A percentile compares a stretch with the other conserved stretches of the same genome.
Conservation (phyloP, 495 filamentous ascomycete genomes). For the Staphylotrichum tortipilum region DNA sequence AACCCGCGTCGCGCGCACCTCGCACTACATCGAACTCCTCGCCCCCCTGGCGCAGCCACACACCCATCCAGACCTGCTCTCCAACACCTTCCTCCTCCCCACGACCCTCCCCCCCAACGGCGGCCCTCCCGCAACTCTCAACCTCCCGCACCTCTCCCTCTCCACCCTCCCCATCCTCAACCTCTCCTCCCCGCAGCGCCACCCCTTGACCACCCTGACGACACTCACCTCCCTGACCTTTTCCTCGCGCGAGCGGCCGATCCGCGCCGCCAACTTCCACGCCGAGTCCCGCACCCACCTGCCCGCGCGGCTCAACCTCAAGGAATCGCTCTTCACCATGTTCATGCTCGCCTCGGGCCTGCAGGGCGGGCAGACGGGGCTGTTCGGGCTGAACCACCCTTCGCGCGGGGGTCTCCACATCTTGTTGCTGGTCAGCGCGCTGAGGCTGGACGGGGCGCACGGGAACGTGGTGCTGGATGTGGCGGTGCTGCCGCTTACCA, state of each 20-base stretch:
- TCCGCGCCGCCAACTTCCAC: slow-evolving; percentile 11
- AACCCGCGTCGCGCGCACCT: slow-evolving; percentile 38
- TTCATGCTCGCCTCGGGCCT: slow-evolving; percentile 38
- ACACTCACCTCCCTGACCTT: slow-evolving; percentile 29
- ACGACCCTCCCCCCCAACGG: slow-evolving; percentile 8
- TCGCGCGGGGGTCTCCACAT: slow-evolving; percentile 26
- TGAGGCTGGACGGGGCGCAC: slow-evolving; percentile 34
- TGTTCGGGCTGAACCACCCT: slow-evolving; percentile 31
- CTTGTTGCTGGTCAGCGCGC: slow-evolving; percentile 32
- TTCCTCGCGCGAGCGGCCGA: slow-evolving; percentile 31
- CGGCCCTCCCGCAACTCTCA: slow-evolving; percentile 25
- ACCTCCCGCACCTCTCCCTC: slow-evolving; percentile 35
- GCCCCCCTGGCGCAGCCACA: slow-evolving; percentile 25
- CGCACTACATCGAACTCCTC: slow-evolving; percentile 38
- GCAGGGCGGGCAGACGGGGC: slow-evolving; percentile 24
- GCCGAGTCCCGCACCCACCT: neutral
- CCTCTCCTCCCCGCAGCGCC: slow-evolving; percentile 22
- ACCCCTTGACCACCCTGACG: slow-evolving; percentile 27
- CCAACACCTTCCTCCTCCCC: slow-evolving; percentile 29
- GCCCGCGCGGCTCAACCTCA: slow-evolving; percentile 34
- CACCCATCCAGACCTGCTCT: neutral
- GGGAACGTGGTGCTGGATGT: slow-evolving; percentile 40
- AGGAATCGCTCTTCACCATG: slow-evolving; percentile 39
- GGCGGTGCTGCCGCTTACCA: slow-evolving; percentile 39
- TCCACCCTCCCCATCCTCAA: slow-evolving; percentile 34